Evolutionary conservation across 2,329 filamentous ascomycete genomes (phyloP).

Genomic region (Phaeosphaeriaceae sp.): DNA sequence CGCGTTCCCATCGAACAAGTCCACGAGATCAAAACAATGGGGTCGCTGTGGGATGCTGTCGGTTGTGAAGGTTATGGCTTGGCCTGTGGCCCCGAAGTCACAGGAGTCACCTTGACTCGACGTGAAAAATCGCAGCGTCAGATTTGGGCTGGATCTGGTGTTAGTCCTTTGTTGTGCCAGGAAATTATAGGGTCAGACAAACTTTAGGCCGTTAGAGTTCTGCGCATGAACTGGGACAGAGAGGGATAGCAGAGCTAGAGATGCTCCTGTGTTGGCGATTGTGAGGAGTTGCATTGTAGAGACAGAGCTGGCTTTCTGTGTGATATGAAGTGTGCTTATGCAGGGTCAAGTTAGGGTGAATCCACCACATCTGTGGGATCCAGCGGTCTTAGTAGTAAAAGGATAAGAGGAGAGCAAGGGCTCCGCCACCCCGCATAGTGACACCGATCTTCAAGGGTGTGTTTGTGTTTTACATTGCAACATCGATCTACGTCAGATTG

Average conservation of each 20-base stretch:
- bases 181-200: not conserved
- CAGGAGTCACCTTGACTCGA: slow-evolving; percentile 4
- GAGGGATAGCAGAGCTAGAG: not conserved
- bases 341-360: not conserved
- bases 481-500: not conserved
- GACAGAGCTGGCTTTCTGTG: not conserved
- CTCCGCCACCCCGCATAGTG: not conserved
- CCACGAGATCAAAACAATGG: slow-evolving; percentile 8
- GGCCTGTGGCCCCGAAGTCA: not conserved
- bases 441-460: not conserved
- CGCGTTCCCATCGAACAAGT: slow-evolving; percentile 9
- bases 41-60: slow-evolving; percentile 1
- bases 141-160: not conserved
- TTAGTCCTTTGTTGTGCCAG: not conserved
- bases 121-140: slow-evolving; percentile 7
- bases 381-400: not conserved
- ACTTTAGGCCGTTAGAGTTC: not conserved
- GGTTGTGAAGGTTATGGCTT: slow-evolving; percentile 5
- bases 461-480: not conserved
- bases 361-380: not conserved
- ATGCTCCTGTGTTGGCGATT: not conserved
- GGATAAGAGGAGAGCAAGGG: not conserved
- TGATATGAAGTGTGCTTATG: not conserved
- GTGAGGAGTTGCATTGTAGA: not conserved
- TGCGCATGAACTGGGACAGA: not conserved